phyloP scores from a whole-genome alignment of 495 filamentous ascomycete species.

The Lineolata rhizophorae region DNA sequence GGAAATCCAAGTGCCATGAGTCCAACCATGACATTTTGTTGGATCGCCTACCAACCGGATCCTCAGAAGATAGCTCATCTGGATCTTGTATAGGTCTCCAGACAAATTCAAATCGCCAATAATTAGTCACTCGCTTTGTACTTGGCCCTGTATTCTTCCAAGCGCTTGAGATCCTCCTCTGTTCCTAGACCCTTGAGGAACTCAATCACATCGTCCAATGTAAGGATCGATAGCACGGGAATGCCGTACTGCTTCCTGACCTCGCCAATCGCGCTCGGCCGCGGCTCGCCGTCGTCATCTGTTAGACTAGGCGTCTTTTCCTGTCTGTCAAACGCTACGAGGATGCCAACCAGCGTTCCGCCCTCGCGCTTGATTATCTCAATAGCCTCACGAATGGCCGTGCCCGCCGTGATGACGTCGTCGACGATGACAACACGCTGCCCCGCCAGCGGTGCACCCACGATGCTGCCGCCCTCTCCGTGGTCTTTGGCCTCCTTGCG shows the following conservation, averaged over 20 bases:
- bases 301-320: constrained; percentile 41
- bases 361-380: constrained; percentile 62
- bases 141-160: constrained; percentile 59
- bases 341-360: constrained; percentile 59
- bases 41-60: too few relatives aligned
- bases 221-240: constrained; percentile 21
- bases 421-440: constrained; percentile 79
- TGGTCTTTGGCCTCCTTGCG: constrained; percentile 89
- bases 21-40: too few relatives aligned
- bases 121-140: constrained; percentile 40
- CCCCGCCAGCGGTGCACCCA: constrained; percentile 62
- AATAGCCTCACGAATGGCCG: constrained; percentile 78
- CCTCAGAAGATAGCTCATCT: too few relatives aligned
- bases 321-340: constrained; percentile 71
- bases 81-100: too few relatives aligned
- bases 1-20: too few relatives aligned
- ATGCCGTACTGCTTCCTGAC: constrained; percentile 39
- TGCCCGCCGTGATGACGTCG: constrained; percentile 90
- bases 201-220: constrained; percentile 60
- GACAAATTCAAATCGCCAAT: too few relatives aligned
- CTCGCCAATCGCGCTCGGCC: constrained; percentile 39
- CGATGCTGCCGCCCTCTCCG: constrained; percentile 80
- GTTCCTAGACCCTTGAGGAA: constrained; percentile 30
- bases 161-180: constrained; percentile 40
- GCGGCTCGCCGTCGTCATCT: constrained; percentile 13